Evolutionary conservation across 257 asterid genomes (phyloP), one percentile per base, ranked within the genome.

Genomic region (Nicotiana otophora): DNA sequence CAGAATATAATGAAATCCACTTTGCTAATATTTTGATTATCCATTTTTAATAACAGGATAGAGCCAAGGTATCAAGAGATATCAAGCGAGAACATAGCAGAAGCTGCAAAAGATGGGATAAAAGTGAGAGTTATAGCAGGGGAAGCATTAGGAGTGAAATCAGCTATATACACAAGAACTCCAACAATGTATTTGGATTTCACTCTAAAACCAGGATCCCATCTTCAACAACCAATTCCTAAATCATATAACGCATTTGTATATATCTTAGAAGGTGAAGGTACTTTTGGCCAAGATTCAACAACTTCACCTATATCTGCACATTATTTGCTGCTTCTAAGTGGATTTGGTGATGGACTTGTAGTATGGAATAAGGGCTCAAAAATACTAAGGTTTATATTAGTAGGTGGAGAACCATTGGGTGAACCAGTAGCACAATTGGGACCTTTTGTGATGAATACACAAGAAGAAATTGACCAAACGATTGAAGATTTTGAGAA

Each of bases 361-460:
- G 88, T 87, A 82, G 99, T 90, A 30, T 88, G 93, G 86, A 96
- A 96, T 82, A 87, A 87, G 63, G 91, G 95, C 0, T 81, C 93
- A 8, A 89, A 89, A 36, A 15, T 88, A 0, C 63, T 92, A 0
- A 87, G 97, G 48, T 96, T 96, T 75, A 77, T 96, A 15, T 64
- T 96, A 82, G 89, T 93, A 5, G 99, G 93, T 17, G 99, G 98
- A 1, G 90, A 92, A 84, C 98, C 99, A 4, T 54, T 96, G 78
- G 95, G 91, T 5, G 98, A 96, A 84, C 91, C 99, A 0, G 93
- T 96, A 3, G 94, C 85, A 74, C 99, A 92, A 80, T 89, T 88
- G 74, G 99, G 98, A 3, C 99, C 99, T 0, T 93, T 96, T 86
- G 99, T 96, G 84, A 94, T 94, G 97, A 94, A 96, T 79, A 93